Evolutionary conservation across 1,284 basidiomycete species (phyloP).

Genomic region (Ganoderma meredithae): DNA sequence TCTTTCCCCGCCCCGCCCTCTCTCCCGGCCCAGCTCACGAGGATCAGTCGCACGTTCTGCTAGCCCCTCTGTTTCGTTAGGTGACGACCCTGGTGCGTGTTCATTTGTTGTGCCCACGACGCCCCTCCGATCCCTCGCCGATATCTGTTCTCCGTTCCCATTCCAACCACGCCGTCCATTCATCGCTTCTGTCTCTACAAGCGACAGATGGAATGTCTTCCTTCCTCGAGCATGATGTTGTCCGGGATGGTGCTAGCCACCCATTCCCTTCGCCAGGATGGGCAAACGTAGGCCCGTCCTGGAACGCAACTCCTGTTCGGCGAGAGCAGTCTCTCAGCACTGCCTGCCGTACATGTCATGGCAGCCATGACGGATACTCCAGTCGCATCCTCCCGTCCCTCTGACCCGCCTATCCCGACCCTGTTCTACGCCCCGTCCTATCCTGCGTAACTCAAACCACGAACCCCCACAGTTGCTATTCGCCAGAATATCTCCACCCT

Average conservation of each 20-base stretch:
- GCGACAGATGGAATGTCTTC: background rate
- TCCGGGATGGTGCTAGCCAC: background rate
- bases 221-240: background rate
- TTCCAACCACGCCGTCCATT: background rate
- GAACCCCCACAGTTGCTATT: slow-evolving; percentile 60
- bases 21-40: slow-evolving; percentile 67
- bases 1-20: slow-evolving; percentile 43
- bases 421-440: background rate
- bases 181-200: background rate
- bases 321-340: background rate
- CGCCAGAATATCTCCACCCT: slow-evolving; percentile 78
- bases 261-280: background rate
- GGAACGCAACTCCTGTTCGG: background rate
- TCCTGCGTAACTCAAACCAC: background rate
- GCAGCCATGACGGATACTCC: background rate
- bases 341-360: background rate
- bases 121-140: background rate
- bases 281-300: background rate
- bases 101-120: background rate
- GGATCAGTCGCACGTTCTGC: slow-evolving; percentile 50
- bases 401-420: too few relatives aligned
- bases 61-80: slow-evolving; percentile 59
- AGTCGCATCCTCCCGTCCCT: background rate
- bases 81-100: slow-evolving; percentile 62
- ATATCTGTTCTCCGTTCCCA: slow-evolving; percentile 1